Evolutionary conservation across 306 rosid genomes (phyloP).

Genomic region (Potentilla sterilis): DNA sequence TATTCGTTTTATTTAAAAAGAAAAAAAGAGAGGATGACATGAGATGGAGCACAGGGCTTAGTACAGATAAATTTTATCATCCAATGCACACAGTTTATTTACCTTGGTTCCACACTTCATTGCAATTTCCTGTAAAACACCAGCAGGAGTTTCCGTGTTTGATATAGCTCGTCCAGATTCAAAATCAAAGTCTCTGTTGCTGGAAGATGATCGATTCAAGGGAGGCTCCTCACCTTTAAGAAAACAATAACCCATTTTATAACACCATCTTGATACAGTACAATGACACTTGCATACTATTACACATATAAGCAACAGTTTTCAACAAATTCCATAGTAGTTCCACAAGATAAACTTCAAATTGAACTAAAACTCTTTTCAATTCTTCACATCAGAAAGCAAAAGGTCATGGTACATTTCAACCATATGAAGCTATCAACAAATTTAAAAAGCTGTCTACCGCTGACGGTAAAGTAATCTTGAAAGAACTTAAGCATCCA

Average conservation of each 20-base stretch:
- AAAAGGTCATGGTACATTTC: slow-evolving; percentile 3
- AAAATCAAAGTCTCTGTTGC: slow-evolving; percentile 61
- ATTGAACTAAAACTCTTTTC: not conserved
- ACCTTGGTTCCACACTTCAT: slow-evolving; percentile 93
- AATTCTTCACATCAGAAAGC: not conserved
- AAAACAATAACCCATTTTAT: slow-evolving; percentile 16
- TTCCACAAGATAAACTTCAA: not conserved
- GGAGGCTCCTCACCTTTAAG: slow-evolving; percentile 72
- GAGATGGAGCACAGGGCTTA: not conserved
- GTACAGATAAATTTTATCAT: slow-evolving; percentile 24
- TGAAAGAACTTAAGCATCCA: not conserved
- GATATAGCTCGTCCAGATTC: slow-evolving; percentile 61
- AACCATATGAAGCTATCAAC: not conserved
- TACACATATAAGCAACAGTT: not conserved
- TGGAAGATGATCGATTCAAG: slow-evolving; percentile 63
- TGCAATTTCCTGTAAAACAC: slow-evolving; percentile 80
- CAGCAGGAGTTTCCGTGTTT: slow-evolving; percentile 57
- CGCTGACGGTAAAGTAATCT: not conserved
- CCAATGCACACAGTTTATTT: slow-evolving; percentile 20
- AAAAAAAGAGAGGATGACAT: slow-evolving; percentile 12
- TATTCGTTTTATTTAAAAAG: slow-evolving; percentile 27
- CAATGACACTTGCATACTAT: slow-evolving; percentile 3
- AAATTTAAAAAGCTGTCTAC: not conserved
- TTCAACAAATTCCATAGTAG: not conserved
- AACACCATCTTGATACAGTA: slow-evolving; percentile 20